phyloP scores from a whole-genome alignment of 75 land plant species.

The Pinus tabuliformis region DNA sequence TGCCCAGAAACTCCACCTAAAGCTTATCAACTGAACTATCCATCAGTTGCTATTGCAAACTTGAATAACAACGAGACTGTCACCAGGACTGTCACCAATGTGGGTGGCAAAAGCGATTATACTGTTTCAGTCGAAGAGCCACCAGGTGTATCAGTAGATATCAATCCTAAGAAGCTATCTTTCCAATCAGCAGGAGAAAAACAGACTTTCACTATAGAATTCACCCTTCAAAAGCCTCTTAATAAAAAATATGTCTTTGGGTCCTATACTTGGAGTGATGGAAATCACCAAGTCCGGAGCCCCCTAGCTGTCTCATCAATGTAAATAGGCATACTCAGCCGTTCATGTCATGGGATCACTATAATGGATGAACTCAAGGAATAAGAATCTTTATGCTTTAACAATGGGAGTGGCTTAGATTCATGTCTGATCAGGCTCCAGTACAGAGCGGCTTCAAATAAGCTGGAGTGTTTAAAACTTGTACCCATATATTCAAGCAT shows the following conservation, averaged over 20 bases:
- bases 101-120: slow-evolving; percentile 46
- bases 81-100: slow-evolving; percentile 73
- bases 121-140: slow-evolving; percentile 33
- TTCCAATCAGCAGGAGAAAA: slow-evolving; percentile 44
- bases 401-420: no score
- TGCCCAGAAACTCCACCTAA: slow-evolving; percentile 31
- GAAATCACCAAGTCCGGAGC: slow-evolving; percentile 59
- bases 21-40: slow-evolving; percentile 60
- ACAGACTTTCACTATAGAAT: slow-evolving; percentile 41
- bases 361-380: no score
- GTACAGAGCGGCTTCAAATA: no score
- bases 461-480: no score
- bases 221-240: background rate
- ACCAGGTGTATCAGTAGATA: slow-evolving; percentile 35
- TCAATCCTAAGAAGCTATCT: slow-evolving; percentile 29
- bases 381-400: no score
- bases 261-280: slow-evolving; percentile 67
- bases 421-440: no score
- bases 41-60: slow-evolving; percentile 61
- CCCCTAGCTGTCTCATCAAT: slow-evolving; percentile 56
- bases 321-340: background rate
- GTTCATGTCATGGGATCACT: background rate
- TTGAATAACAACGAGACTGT: slow-evolving; percentile 36
- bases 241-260: slow-evolving; percentile 46
- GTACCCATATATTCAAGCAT: no score